A percentile compares a stretch with the other conserved stretches of the same genome.
Conservation (phyloP, 768 basidiomycete genomes). For the Leucocoprinus sp. region DNA sequence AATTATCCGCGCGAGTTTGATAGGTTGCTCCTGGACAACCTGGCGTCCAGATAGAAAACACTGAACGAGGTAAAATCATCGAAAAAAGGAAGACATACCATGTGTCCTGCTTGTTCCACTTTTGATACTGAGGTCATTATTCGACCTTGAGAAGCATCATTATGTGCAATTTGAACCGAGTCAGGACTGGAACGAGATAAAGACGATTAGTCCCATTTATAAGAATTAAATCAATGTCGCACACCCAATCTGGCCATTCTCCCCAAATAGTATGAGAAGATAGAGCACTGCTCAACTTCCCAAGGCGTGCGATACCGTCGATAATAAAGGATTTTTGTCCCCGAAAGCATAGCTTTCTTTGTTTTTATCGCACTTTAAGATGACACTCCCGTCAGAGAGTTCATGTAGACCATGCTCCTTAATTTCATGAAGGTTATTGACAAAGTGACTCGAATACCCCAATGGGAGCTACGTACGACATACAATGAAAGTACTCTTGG, state of each 20-base stretch:
- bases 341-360: constrained; percentile 41
- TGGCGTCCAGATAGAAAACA: constrained; percentile 12
- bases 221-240: constrained; percentile 8
- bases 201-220: too few species aligned
- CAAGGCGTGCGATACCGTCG: constrained; percentile 27
- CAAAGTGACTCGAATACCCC: not conserved
- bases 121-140: constrained; percentile 33
- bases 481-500: constrained; percentile 28
- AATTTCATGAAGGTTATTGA: not conserved
- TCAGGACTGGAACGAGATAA: constrained; percentile 26
- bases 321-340: constrained; percentile 36
- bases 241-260: constrained; percentile 36
- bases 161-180: constrained; percentile 35
- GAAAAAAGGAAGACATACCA: constrained; percentile 25
- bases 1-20: constrained; percentile 28
- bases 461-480: constrained; percentile 23
- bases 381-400: constrained; percentile 20
- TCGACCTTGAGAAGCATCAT: constrained; percentile 31
- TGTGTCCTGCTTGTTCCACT: constrained; percentile 38
- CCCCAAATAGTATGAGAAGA: constrained; percentile 46
- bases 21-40: constrained; percentile 40
- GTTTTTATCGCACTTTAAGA: constrained; percentile 34
- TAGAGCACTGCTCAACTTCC: constrained; percentile 24
- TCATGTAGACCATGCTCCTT: constrained; percentile 31
- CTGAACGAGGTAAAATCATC: not conserved